Evolutionary conservation across 345 rosid species (phyloP), one percentile per base, ranked within the genome.

Genomic region (Clarkia xantiana): DNA sequence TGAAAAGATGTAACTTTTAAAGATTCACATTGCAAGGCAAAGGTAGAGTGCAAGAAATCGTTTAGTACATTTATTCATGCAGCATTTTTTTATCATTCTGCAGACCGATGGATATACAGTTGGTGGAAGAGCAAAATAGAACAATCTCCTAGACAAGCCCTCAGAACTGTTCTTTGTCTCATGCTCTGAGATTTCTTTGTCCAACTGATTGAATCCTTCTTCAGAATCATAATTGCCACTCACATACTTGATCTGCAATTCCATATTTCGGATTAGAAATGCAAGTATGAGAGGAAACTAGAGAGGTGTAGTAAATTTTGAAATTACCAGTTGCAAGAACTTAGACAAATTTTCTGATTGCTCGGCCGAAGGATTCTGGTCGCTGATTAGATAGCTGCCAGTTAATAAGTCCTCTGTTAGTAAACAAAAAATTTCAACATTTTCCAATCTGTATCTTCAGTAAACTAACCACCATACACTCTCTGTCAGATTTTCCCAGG

Each of bases 91-190:
- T 65, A 91, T 86, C 98, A 91, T 87, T 77, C 67, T 82, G 90
- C 80, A 71, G 38, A 86, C 98, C 66, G 84, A 53, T 44, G 96
- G 98, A 70, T 91, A 91, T 13, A 91, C 87, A 22, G 98, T 84
- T 2, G 98, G 96, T 0, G 98, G 98, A 51, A 91, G 96, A 59
- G 98, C 98, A 53, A 86, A 66, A 61, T 91, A 91, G 69, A 91
- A 91, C 47, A 86, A 70, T 59, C 96, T 86, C 57, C 95, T 76
- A 9, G 88, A 81, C 61, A 86, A 76, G 45, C 84, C 96, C 68
- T 86, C 82, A 13, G 53, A 40, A 58, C 70, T 80, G 48, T 68
- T 76, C 59, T 68, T 91, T 1, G 87, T 29, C 69, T 91, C 95
- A 52, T 86, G 94, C 63, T 69, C 67, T 8, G 81, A 68, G 42